These are phyloP conservation scores for Mrakia blollopis DNA, from an alignment of 768 basidiomycete genomes.

Conservation along the genomic window DNA sequence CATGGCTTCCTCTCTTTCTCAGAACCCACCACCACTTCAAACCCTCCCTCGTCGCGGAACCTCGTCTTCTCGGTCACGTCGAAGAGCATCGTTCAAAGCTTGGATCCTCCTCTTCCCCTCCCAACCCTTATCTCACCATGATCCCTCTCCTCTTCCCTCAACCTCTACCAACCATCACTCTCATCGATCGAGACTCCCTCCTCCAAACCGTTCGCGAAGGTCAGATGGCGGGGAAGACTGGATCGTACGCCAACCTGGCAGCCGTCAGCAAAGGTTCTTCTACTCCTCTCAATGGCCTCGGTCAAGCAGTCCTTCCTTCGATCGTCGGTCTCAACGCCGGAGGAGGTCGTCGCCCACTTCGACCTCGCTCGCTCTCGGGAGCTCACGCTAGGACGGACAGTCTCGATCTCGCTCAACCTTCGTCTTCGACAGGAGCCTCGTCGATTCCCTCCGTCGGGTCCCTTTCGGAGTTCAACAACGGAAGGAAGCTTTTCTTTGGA, in stretches of 20 bases:
- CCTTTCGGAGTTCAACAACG: background rate
- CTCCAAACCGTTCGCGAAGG: constrained; percentile 48
- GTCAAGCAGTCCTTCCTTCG: background rate
- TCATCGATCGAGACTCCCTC: constrained; percentile 64
- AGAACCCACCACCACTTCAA: constrained; percentile 60
- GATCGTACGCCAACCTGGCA: constrained; percentile 17
- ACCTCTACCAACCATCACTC: constrained; percentile 60
- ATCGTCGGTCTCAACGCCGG: constrained; percentile 23
- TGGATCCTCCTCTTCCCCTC: background rate
- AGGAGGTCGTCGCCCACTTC: constrained; percentile 1
- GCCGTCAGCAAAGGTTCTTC: background rate
- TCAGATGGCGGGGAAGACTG: constrained; percentile 1
- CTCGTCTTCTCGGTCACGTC: constrained; percentile 64
- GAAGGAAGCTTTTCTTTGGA: constrained; percentile 14
- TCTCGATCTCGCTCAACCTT: constrained; percentile 11
- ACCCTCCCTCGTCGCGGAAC: constrained; percentile 48
- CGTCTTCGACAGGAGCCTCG: background rate
- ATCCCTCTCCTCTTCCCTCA: constrained; percentile 72
- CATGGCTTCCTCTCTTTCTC: background rate
- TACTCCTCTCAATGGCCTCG: background rate
- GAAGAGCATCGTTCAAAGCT: constrained; percentile 53
- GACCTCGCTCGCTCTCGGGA: constrained; percentile 4
- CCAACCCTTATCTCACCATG: constrained; percentile 50
- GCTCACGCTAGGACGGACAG: constrained; percentile 5
- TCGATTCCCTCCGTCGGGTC: background rate